phyloP scores from a whole-genome alignment of 1,284 basidiomycete species.

The Grifola frondosa region DNA sequence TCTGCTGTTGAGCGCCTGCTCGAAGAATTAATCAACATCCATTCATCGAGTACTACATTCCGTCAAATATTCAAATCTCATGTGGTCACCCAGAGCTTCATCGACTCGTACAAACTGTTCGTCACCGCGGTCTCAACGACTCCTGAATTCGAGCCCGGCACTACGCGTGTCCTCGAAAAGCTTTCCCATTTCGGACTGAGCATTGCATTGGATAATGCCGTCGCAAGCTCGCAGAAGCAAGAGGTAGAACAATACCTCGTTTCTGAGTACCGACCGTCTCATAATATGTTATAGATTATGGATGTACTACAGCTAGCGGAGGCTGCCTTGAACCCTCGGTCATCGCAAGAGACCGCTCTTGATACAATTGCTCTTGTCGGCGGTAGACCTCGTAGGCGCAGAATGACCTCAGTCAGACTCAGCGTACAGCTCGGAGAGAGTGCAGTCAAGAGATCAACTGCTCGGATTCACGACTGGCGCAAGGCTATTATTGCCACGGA shows the following conservation, averaged over 20 bases:
- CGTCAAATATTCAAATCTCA: slow-evolving; percentile 71
- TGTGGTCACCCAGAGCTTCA: slow-evolving; percentile 60
- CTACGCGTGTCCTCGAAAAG: slow-evolving; percentile 60
- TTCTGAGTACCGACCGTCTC: neutral
- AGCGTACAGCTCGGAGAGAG: slow-evolving; percentile 64
- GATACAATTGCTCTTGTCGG: slow-evolving; percentile 52
- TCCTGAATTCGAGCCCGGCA: slow-evolving; percentile 42
- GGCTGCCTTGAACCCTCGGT: slow-evolving; percentile 45
- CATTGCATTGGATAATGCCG: slow-evolving; percentile 59
- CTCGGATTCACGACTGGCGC: slow-evolving; percentile 69
- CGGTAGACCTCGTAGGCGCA: slow-evolving; percentile 48
- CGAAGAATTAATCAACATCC: slow-evolving; percentile 65
- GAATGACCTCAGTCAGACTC: slow-evolving; percentile 53
- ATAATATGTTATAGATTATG: slow-evolving; percentile 46
- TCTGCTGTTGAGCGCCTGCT: slow-evolving; percentile 58
- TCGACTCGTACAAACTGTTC: slow-evolving; percentile 62
- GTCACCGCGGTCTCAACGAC: slow-evolving; percentile 41
- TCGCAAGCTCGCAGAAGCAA: slow-evolving; percentile 60
- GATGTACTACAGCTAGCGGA: slow-evolving; percentile 56
- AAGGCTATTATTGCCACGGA: slow-evolving; percentile 65
- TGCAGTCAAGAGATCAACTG: slow-evolving; percentile 58
- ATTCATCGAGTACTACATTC: slow-evolving; percentile 60
- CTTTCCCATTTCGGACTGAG: slow-evolving; percentile 65
- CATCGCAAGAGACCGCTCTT: slow-evolving; percentile 46
- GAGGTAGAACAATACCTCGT: slow-evolving; percentile 44